A percentile compares a stretch with the other conserved stretches of the same genome.
Evolutionary conservation across 768 basidiomycete species (phyloP).

Genomic region (Trametes punicea): DNA sequence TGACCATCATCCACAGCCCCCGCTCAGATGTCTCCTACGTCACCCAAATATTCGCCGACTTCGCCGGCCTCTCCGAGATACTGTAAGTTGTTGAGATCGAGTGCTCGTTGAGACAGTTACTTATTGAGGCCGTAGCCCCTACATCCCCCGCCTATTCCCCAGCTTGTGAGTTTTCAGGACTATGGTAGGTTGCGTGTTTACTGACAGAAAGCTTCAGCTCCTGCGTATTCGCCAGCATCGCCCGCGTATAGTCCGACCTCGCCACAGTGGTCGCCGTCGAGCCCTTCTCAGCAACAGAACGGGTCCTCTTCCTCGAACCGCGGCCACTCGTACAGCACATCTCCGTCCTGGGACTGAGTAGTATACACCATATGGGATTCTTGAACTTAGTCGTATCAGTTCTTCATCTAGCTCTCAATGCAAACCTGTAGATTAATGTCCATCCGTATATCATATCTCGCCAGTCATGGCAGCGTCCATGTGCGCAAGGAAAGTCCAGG

Average conservation of each 20-base stretch:
- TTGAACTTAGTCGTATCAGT: constrained; percentile 17
- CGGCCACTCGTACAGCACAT: constrained; percentile 43
- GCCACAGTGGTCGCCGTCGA: constrained; percentile 79
- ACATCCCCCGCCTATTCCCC: constrained; percentile 88
- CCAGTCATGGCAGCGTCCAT: not conserved
- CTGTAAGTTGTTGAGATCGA: constrained; percentile 48
- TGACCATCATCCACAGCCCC: constrained; percentile 47
- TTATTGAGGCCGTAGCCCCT: constrained; percentile 49
- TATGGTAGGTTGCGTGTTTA: not conserved
- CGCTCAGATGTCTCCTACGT: constrained; percentile 81
- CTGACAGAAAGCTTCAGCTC: constrained; percentile 43
- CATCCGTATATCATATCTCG: constrained; percentile 9
- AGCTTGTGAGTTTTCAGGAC: constrained; percentile 56
- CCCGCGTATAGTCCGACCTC: constrained; percentile 86
- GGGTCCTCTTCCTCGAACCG: constrained; percentile 32
- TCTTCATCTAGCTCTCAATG: constrained; percentile 20
- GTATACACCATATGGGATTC: constrained; percentile 20
- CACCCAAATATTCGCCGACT: constrained; percentile 91
- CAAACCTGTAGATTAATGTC: constrained; percentile 21
- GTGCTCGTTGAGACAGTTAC: not conserved
- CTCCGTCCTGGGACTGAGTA: constrained; percentile 50
- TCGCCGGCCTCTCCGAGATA: constrained; percentile 93
- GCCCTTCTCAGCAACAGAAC: constrained; percentile 59
- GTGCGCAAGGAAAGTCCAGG: not conserved
- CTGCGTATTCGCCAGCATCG: constrained; percentile 81